Conservation (phyloP, 164 flowering plant species). For the grape (Vitis vinifera) region ASM3070453v1 NC_081820.1:20642501-20643000, state of each 20-base stretch:
- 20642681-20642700: background rate
- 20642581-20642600: constrained; percentile 29
- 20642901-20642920: constrained; percentile 31
- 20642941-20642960: background rate
- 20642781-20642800: constrained; percentile 1
- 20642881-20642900: constrained; percentile 39
- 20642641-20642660: constrained; percentile 3
- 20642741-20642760: background rate
- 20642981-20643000: background rate
- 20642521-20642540: constrained; percentile 25
- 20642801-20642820: background rate
- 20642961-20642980: background rate
- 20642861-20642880: constrained; percentile 45
- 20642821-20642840: constrained; percentile 26
- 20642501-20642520: constrained; percentile 47
- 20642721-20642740: constrained; percentile 16
- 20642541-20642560: constrained; percentile 39
- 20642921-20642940: background rate
- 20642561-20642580: constrained; percentile 40
- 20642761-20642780: constrained; percentile 10
- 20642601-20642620: constrained; percentile 40
- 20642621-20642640: constrained; percentile 13
- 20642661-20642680: background rate
- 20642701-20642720: constrained; percentile 1
- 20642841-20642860: constrained; percentile 46